phyloP scores from a whole-genome alignment of 495 filamentous ascomycete species.

The Penicillium desertorum region DNA sequence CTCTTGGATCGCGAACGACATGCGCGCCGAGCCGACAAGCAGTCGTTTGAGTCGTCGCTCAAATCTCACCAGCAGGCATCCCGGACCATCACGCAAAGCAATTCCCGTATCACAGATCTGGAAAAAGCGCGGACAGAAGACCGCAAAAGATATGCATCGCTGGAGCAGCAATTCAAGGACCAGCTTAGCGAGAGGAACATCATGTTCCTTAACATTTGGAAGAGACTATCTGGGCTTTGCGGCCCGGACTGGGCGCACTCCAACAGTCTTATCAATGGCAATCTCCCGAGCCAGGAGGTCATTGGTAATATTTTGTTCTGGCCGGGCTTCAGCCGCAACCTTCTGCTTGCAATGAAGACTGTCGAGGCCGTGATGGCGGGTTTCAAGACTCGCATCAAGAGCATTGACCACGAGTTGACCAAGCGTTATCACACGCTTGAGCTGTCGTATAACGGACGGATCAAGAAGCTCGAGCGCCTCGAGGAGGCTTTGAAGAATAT shows the following conservation, averaged over 20 bases:
- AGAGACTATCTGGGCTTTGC: conserved; percentile 78
- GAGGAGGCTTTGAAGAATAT: conserved; percentile 66
- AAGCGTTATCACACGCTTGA: conserved; percentile 89
- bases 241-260: conserved; percentile 89
- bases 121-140: conserved; percentile 72
- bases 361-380: conserved; percentile 78
- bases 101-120: conserved; percentile 79
- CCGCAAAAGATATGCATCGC: conserved; percentile 65
- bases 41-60: conserved; percentile 82
- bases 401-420: conserved; percentile 83
- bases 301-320: conserved; percentile 71
- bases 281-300: conserved; percentile 76
- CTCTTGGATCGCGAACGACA: conserved; percentile 89
- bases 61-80: conserved; percentile 81
- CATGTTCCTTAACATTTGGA: conserved; percentile 83
- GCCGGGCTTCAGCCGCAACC: conserved; percentile 82
- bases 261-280: conserved; percentile 84
- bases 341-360: conserved; percentile 81
- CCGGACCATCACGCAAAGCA: conserved; percentile 77
- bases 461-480: conserved; percentile 83
- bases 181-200: conserved; percentile 88
- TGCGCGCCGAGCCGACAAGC: conserved; percentile 76
- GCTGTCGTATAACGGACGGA: conserved; percentile 70
- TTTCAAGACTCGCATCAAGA: conserved; percentile 76
- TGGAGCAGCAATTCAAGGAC: conserved; percentile 79